phyloP scores from a whole-genome alignment of 257 asterid species.

The Verbascum thapsus region DNA sequence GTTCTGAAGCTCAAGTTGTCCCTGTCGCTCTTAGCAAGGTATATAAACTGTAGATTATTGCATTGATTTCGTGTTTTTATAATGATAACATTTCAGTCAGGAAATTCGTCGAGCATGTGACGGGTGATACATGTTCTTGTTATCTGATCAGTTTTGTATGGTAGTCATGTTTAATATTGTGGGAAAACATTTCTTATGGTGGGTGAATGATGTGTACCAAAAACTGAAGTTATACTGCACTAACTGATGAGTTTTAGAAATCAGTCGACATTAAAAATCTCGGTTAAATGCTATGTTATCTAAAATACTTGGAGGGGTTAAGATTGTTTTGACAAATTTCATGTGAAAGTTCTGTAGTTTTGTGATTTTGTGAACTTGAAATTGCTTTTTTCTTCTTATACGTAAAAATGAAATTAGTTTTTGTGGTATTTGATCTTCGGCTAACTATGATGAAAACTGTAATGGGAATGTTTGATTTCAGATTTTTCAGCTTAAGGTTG shows the following conservation, averaged over 20 bases:
- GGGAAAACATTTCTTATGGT: neutral
- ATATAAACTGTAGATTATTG: neutral
- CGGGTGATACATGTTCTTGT: neutral
- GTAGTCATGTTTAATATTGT: neutral
- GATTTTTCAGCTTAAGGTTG: conserved; percentile 84
- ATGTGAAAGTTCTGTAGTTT: neutral
- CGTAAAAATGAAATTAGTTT: neutral
- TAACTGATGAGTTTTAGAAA: conserved; percentile 7
- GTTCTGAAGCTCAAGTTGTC: conserved; percentile 70
- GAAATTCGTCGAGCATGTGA: conserved; percentile 42
- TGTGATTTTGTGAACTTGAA: neutral
- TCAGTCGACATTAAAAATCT: neutral
- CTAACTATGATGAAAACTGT: conserved; percentile 16
- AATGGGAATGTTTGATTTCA: conserved; percentile 43
- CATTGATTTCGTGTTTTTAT: neutral
- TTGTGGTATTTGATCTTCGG: conserved; percentile 10
- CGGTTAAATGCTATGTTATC: conserved; percentile 4
- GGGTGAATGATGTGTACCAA: neutral
- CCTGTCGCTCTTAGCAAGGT: conserved; percentile 89
- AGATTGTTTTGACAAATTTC: conserved; percentile 2
- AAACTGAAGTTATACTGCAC: neutral
- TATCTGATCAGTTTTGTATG: neutral
- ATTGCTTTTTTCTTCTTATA: neutral
- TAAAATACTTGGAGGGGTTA: neutral
- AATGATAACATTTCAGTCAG: neutral